phyloP scores from a whole-genome alignment of 345 rosid species.

The Dipteronia sinensis region DNA sequence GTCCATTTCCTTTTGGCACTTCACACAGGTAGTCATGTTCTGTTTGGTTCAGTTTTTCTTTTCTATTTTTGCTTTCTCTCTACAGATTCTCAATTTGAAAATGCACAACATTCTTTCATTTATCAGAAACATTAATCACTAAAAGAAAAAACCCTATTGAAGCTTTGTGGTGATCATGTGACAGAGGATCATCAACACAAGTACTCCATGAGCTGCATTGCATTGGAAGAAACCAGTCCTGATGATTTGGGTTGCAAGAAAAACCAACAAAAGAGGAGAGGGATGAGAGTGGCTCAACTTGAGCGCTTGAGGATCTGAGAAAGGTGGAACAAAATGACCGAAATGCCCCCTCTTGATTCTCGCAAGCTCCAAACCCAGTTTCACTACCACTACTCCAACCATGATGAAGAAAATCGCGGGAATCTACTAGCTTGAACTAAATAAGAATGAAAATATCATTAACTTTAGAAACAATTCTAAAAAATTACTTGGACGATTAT shows the following conservation, averaged over 20 bases:
- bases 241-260: slow-evolving; percentile 21
- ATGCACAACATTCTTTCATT: background rate
- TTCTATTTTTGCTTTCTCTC: too few relatives aligned
- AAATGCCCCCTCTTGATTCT: too few relatives aligned
- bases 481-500: too few relatives aligned
- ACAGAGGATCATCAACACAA: background rate
- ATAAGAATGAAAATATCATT: too few relatives aligned
- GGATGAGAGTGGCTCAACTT: slow-evolving; percentile 84
- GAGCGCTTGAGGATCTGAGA: slow-evolving; percentile 45
- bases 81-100: background rate
- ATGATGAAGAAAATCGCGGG: too few relatives aligned
- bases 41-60: background rate
- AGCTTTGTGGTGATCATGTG: slow-evolving; percentile 9
- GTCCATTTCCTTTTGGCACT: slow-evolving; percentile 28
- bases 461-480: too few relatives aligned
- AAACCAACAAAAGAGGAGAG: slow-evolving; percentile 45
- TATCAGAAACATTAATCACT: too few relatives aligned
- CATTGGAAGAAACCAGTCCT: slow-evolving; percentile 15
- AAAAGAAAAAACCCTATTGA: too few relatives aligned
- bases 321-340: too few relatives aligned
- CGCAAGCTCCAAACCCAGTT: background rate
- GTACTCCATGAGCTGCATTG: background rate
- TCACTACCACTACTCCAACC: background rate
- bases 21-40: slow-evolving; percentile 14
- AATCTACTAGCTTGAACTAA: too few relatives aligned